Base-by-base conservation (phyloP, 202 grass and related monocot genomes). In the Brachypodium distachyon region DNA sequence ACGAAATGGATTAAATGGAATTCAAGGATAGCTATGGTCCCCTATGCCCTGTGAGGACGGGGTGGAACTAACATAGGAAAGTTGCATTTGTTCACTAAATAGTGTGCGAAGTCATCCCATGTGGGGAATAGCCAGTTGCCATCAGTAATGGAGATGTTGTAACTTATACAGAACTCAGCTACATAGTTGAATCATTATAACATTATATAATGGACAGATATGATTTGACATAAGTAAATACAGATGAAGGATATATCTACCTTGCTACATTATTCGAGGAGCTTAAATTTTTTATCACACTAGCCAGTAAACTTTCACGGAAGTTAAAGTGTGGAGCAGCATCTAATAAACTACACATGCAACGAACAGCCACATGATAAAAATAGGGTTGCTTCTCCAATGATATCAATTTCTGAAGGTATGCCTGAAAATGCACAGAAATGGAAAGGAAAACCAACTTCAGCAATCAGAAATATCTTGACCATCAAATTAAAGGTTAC, bases 301-400 rank as follows among this genome's bases (percentile, higher is more conserved):
- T 86, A 23, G 80, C 80, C 74, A 98, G 77, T 78, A 95, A 71
- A 64, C 51, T 98, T 77, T 98, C 91, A 67, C 85, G 83, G 69
- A 88, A 95, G 79, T 92, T 98, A 74, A 98, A 98, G 75, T 98
- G 96, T 23, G 96, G 85, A n/a, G 85, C 96, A 70, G 78, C 80
- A 78, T 92, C 91, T 78, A 98, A 58, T 81, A 95, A 85, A 81
- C 77, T 79, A 83, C 91, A 92, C 23, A 98, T 78, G 48, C 96
- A 98, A 63, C 85, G 91, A 64, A 95, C 89, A 74, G 81, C 82
- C 53, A 95, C 80, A 60, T 49, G 76, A 76, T 81, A 75, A 72
- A 92, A 85, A 42, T 48, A 56, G 19, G 59, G 5, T 70, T 90
- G 71, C 81, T 90, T 98, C 82, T 98, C 91, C 90, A 95, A 84